phyloP scores from a whole-genome alignment of 1,284 basidiomycete species.

The Rhodotorula sp. region DNA sequence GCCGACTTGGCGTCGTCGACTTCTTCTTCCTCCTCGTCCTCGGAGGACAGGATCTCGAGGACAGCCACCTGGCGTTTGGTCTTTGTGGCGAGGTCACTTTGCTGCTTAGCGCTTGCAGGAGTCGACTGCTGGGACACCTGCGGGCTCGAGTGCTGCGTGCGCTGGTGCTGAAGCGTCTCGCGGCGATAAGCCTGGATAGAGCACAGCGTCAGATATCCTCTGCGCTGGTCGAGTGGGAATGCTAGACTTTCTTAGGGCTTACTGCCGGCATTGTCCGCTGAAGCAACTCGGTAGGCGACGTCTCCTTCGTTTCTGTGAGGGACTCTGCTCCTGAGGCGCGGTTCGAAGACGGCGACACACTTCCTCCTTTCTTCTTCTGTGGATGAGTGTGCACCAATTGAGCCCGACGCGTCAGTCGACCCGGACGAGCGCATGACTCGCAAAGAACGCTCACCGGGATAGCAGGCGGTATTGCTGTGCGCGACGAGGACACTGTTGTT shows the following conservation, averaged over 20 bases:
- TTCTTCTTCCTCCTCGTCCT: conserved; percentile 13
- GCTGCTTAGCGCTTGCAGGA: neutral
- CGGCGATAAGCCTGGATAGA: conserved; percentile 3
- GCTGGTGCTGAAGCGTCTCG: conserved; percentile 15
- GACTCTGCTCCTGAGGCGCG: neutral
- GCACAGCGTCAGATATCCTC: too few relatives aligned
- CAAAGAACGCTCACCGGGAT: too few relatives aligned
- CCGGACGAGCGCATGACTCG: too few relatives aligned
- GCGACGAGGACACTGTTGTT: neutral
- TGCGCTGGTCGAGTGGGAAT: too few relatives aligned
- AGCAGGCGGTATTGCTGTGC: neutral
- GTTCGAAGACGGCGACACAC: too few relatives aligned
- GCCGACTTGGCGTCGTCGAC: neutral
- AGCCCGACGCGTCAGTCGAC: too few relatives aligned
- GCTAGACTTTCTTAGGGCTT: neutral
- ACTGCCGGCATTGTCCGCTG: conserved; percentile 16
- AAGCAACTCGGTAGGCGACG: conserved; percentile 5
- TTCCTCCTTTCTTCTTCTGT: too few relatives aligned
- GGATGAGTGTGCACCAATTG: too few relatives aligned
- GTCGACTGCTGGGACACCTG: neutral
- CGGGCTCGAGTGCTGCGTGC: neutral
- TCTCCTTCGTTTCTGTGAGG: neutral
- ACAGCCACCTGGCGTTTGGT: conserved; percentile 11
- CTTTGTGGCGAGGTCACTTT: neutral
- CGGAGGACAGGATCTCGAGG: conserved; percentile 6